Evolutionary conservation across 2,329 filamentous ascomycete species (phyloP), one percentile per base, ranked within the genome.

Genomic region (Myriosclerotinia scirpicola): DNA sequence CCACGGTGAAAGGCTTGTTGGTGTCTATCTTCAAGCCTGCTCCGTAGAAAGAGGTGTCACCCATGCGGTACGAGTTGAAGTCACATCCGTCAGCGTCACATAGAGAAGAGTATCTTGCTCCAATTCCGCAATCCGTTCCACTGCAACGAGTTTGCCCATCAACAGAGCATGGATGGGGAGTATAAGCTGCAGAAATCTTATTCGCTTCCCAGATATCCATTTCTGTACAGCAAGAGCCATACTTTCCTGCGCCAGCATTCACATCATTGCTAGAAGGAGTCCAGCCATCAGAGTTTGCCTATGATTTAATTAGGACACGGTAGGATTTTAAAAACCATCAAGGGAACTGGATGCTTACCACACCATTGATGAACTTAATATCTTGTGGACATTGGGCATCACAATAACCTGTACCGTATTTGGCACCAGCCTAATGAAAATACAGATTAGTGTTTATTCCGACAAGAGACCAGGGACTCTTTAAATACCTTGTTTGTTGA

Each of bases 191-290:
- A 30, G 85, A 82, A 72, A 86, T 80, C 67, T 78, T 81, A 79
- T 88, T 88, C 59, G 85, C 85, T 76, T 88, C 86, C 85, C 85
- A 88, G 75, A 87, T 82, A 73, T 90, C 87, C 83, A 90, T 87
- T 78, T 90, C 88, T 54, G 83, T 79, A 77, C 87, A 90, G 82
- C 87, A 90, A 53, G 86, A 80, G 71, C 88, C 87, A 64, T 82
- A 80, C 55, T 78, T 76, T 55, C 84, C 84, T 40, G 76, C 72
- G 66, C 85, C 85, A 40, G 83, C 80, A 74, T 86, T 86, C 64
- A 74, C 71, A 74, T 85, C 82, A 67, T 78, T 83, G n/a, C 70
- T 64, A 0, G 81, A 81, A 20, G 82, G 74, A 20, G 65, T 72
- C 84, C 84, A 85, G 68, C 80, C 80, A 5, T 83, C 81, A n/a